These are phyloP conservation scores for Chaetomiaceae sp. DNA, from an alignment of 2,329 filamentous ascomycete species.

Conservation along the genomic window DNA sequence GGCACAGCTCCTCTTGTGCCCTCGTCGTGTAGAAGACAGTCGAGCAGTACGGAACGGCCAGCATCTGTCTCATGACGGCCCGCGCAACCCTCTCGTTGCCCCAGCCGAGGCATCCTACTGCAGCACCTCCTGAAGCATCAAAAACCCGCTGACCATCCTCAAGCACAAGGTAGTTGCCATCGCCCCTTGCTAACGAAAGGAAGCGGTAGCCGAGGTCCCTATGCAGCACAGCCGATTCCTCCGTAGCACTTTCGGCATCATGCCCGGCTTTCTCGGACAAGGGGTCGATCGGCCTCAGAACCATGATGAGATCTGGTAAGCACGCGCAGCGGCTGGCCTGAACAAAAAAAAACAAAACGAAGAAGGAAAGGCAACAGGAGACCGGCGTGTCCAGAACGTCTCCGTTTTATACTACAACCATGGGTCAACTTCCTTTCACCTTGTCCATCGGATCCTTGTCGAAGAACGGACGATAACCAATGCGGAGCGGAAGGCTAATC, in stretches of 20 bases:
- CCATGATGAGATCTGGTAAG: slow-evolving; percentile 17
- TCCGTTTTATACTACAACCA: slow-evolving; percentile 9
- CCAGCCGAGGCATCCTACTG: slow-evolving; percentile 43
- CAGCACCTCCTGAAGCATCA: slow-evolving; percentile 41
- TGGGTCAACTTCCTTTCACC: background rate
- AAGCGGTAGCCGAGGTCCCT: slow-evolving; percentile 32
- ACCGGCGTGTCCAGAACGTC: background rate
- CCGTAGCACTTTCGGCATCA: background rate
- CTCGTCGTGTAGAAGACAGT: slow-evolving; percentile 37
- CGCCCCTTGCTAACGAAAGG: slow-evolving; percentile 28
- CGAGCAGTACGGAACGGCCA: slow-evolving; percentile 37
- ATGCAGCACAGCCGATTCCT: slow-evolving; percentile 34
- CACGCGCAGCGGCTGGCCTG: background rate
- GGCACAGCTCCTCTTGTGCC: slow-evolving; percentile 36
- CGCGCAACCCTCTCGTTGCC: slow-evolving; percentile 35
- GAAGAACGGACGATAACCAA: slow-evolving; percentile 5
- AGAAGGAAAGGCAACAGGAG: background rate
- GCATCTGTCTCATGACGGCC: slow-evolving; percentile 36
- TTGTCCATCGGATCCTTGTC: slow-evolving; percentile 8
- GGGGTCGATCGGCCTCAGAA: slow-evolving; percentile 16
- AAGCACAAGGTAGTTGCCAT: slow-evolving; percentile 35
- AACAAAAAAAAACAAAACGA: background rate
- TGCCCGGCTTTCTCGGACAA: background rate
- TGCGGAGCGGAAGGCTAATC: slow-evolving; percentile 6
- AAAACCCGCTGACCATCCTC: slow-evolving; percentile 37